phyloP scores from a whole-genome alignment of 345 rosid species.

The Moricandia moricandioides region DNA sequence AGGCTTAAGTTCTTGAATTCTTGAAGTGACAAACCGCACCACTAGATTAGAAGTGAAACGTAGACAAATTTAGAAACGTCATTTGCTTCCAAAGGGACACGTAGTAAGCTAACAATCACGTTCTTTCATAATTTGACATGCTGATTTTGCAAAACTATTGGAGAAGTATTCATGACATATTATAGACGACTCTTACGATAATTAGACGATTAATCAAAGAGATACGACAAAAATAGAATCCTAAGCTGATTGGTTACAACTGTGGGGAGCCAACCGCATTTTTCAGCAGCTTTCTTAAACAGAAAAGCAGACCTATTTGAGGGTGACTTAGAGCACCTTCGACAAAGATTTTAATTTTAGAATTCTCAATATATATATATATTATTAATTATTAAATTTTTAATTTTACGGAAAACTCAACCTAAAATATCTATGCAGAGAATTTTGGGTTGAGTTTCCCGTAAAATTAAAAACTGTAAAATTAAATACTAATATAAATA shows the following conservation, averaged over 20 bases:
- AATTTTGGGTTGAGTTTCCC: too few species aligned
- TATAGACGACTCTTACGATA: neutral
- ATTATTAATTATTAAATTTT: too few species aligned
- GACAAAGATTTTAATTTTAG: too few species aligned
- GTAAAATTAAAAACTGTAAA: too few species aligned
- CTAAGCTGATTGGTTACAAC: constrained; percentile 12
- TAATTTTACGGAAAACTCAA: too few species aligned
- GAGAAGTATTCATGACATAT: neutral
- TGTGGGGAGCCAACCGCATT: neutral
- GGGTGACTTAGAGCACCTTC: too few species aligned
- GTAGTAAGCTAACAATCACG: constrained; percentile 7
- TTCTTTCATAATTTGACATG: constrained; percentile 3
- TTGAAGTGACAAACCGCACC: neutral
- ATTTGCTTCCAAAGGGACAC: neutral
- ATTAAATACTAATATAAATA: too few species aligned
- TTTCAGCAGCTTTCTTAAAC: constrained; percentile 3
- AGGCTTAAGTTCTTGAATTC: neutral
- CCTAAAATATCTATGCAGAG: too few species aligned
- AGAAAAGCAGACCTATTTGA: neutral
- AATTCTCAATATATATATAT: too few species aligned
- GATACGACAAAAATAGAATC: constrained; percentile 25
- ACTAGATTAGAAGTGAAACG: neutral
- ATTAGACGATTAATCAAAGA: constrained; percentile 10
- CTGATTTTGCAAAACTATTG: constrained; percentile 8
- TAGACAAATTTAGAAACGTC: neutral